Evolutionary conservation across 2,329 filamentous ascomycete species (phyloP), one percentile per base, ranked within the genome.

Genomic region (Fusarium xylarioides): DNA sequence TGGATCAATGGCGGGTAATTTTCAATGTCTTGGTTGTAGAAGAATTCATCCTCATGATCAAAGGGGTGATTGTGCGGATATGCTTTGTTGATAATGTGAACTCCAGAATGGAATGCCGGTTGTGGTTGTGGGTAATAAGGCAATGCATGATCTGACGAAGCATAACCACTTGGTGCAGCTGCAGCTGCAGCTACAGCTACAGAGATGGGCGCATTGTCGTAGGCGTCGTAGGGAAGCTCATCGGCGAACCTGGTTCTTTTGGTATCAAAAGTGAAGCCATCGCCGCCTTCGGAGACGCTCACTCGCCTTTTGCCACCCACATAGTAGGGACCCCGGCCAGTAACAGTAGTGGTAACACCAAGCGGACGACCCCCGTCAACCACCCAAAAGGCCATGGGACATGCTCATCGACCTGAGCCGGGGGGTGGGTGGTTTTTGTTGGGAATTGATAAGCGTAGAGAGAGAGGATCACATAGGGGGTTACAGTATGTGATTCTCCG

Each of bases 381-480:
- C 70, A 82, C 80, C 83, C 80, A 83, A 78, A 80, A 84, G 77
- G 78, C 80, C 81, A 81, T 83, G 74, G 81, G 80, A 80, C 81
- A 83, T 80, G 77, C 80, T 81, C 72, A 74, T 74, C 66, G 71
- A 73, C 66, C 64, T 35, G 70, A 68, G 70, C 70, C 66, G 55
- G 66, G 70, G 68, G 46, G 40, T 55, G 68, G 46, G 42, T 43
- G 28, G 32, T 40, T 63, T 60, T 64, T 69, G 67, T 63, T 71
- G 70, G 65, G 59, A 70, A 66, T 64, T 59, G 54, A 55, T 66
- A 57, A 58, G 64, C 61, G 54, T 43, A 70, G 60, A 60, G 42
- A 37, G 40, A 49, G 46, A 56, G 53, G 55, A 55, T 65, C 23
- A 65, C 70, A 74, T 73, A 71, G 59, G 52, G 56, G 59, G 26